Percentiles rank a stretch among this genome's conserved stretches.
Evolutionary conservation across 2,329 filamentous ascomycete genomes (phyloP).

Genomic region (Chlorencoelia australis): DNA sequence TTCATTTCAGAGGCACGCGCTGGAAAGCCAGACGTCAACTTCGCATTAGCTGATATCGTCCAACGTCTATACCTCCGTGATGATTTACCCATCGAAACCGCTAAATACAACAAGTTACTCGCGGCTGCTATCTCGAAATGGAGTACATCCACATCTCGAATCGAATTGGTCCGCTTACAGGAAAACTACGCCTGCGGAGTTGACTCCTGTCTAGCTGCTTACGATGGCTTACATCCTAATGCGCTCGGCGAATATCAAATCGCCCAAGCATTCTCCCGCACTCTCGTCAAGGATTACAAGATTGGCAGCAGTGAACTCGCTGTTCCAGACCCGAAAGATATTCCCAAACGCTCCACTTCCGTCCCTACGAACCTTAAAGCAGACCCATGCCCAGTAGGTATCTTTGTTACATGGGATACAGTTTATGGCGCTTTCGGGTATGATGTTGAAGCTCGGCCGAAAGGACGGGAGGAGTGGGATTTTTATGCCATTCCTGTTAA

Average conservation of each 20-base stretch:
- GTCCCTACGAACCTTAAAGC: not conserved
- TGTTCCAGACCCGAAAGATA: slow-evolving; percentile 17
- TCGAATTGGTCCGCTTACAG: slow-evolving; percentile 27
- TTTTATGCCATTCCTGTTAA: too few relatives aligned
- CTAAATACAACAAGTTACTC: slow-evolving; percentile 12
- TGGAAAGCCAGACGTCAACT: slow-evolving; percentile 9
- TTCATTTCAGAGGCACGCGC: slow-evolving; percentile 6
- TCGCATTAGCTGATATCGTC: slow-evolving; percentile 6
- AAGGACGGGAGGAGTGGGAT: too few relatives aligned
- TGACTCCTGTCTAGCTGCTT: slow-evolving; percentile 23
- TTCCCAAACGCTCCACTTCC: slow-evolving; percentile 10
- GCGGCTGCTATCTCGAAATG: not conserved
- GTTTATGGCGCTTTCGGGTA: too few relatives aligned
- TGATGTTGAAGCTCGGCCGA: too few relatives aligned
- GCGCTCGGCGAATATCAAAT: slow-evolving; percentile 33
- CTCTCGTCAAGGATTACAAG: slow-evolving; percentile 15
- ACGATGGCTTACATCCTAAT: slow-evolving; percentile 35
- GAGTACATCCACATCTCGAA: slow-evolving; percentile 19
- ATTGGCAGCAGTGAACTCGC: slow-evolving; percentile 18
- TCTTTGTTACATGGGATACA: too few relatives aligned
- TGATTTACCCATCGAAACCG: slow-evolving; percentile 25
- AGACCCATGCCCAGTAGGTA: too few relatives aligned
- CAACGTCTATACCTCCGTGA: slow-evolving; percentile 8
- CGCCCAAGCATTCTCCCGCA: slow-evolving; percentile 30
- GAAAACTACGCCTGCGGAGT: slow-evolving; percentile 25